Conservation (phyloP, 169 alveolate genomes). For the Cryptosporidium xiaoi region DNA sequence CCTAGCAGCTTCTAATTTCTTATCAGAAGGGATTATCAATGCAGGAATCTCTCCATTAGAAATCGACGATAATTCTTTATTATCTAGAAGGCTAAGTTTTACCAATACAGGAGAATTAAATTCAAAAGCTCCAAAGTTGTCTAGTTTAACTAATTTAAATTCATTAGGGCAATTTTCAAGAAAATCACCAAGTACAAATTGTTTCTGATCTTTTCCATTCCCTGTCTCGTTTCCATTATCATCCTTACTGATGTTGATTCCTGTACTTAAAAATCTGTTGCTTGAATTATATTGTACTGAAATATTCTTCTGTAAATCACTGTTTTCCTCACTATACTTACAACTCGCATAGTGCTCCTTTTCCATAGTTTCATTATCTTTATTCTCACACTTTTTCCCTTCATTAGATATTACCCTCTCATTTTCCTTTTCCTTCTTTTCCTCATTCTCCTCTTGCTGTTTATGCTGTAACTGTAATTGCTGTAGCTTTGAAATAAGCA, state of each 20-base stretch:
- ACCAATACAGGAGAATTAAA: conserved; percentile 35
- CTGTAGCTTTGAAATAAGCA: background rate
- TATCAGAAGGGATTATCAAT: conserved; percentile 58
- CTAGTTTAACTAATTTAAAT: background rate
- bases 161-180: background rate
- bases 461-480: background rate
- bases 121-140: background rate
- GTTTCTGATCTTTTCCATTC: no score
- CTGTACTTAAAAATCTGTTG: background rate
- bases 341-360: background rate
- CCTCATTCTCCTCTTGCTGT: no score
- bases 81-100: conserved; percentile 18
- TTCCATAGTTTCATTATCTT: background rate
- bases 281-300: background rate
- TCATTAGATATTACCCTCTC: no score
- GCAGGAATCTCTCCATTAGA: conserved; percentile 66
- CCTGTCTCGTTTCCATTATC: background rate
- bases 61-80: conserved; percentile 38
- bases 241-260: background rate
- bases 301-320: background rate
- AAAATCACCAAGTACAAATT: no score
- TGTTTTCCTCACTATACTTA: no score
- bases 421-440: no score
- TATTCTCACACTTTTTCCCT: background rate
- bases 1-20: conserved; percentile 42